These are phyloP conservation scores for Corallochytrium limacisporum DNA, from an alignment of 78 protist species.

Conservation along the genomic window DNA sequence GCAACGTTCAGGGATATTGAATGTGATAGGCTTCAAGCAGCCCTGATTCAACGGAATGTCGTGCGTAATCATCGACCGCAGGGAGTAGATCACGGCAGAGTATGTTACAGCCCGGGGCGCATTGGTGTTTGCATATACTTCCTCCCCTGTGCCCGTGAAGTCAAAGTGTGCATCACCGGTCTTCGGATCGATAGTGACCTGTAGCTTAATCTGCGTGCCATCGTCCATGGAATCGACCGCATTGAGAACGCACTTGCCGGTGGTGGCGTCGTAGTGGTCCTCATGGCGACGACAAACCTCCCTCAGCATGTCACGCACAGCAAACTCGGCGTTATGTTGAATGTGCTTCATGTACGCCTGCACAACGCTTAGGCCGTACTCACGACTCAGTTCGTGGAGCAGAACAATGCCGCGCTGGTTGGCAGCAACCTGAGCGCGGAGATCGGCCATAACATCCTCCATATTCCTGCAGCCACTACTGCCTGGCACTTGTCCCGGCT, in stretches of 20 bases:
- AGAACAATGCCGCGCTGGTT: slow-evolving; percentile 64
- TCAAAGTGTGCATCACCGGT: slow-evolving; percentile 45
- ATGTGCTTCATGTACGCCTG: slow-evolving; percentile 81
- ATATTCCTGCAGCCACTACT: slow-evolving; percentile 34
- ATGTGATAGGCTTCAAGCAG: slow-evolving; percentile 54
- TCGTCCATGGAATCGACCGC: slow-evolving; percentile 80
- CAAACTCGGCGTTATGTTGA: slow-evolving; percentile 69
- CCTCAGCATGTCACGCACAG: slow-evolving; percentile 50
- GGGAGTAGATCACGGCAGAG: slow-evolving; percentile 71
- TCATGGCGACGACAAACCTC: not conserved
- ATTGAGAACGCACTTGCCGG: not conserved
- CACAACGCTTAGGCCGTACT: slow-evolving; percentile 53
- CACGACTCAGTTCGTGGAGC: slow-evolving; percentile 39
- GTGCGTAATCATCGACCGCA: slow-evolving; percentile 63
- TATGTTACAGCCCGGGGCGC: slow-evolving; percentile 67
- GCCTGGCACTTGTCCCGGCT: not conserved
- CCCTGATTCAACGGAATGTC: slow-evolving; percentile 85
- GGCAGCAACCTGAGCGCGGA: slow-evolving; percentile 82
- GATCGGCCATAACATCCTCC: slow-evolving; percentile 59
- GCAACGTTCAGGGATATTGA: slow-evolving; percentile 41
- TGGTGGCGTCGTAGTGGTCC: not conserved
- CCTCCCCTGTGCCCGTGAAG: slow-evolving; percentile 60
- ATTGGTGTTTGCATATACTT: slow-evolving; percentile 72
- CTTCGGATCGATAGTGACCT: slow-evolving; percentile 37
- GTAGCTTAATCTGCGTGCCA: slow-evolving; percentile 56